Evolutionary conservation across 2,329 filamentous ascomycete genomes (phyloP), one percentile per base, ranked within the genome.

Genomic region (Aspergillus pseudotamarii): DNA sequence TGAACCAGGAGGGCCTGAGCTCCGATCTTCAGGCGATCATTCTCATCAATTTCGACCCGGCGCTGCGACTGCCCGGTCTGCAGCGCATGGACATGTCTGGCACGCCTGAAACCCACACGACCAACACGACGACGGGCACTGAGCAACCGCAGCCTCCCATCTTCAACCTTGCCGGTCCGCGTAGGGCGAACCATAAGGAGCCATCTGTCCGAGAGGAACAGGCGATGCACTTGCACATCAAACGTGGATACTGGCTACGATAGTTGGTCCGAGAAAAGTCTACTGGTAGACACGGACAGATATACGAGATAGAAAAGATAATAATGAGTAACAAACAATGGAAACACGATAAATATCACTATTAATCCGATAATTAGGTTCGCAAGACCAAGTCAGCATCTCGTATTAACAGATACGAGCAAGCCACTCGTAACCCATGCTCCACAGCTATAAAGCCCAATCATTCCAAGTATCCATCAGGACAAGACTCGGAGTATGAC

Each of bases 41-140:
- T 10, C 70, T 80, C 45, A 73, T 80, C 60, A 79, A 73, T 57
- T 80, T 80, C 61, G 78, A 80, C 63, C 78, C 78, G 0, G 64
- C 68, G 3, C 72, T 79, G 46, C 70, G 69, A 43, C 69, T 78
- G 34, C 67, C 73, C 4, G 68, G 68, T 6, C 62, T 71, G 23
- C 57, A 59, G 50, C 63, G 58, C 4, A 41, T 71, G 46, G 54
- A 59, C 28, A 46, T 62, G 54, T 43, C 61, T 19, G 53, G 55
- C 23, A 36, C 48, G n/a, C 41, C 57, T 30, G 50, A 53, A 16
- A 36, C 21, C 26, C 55, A 51, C 19, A 26, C 26, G 26, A 26
- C 43, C 30, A 55, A 58, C 26, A 34, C 51, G n/a, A 58, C 60
- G 5, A 48, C 67, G 21, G 65, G 50, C 16, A 64, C 68, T 30